Evolutionary conservation across 192 early-diverging fungal species (phyloP).

Genomic region (Lobulomyces angularis): DNA sequence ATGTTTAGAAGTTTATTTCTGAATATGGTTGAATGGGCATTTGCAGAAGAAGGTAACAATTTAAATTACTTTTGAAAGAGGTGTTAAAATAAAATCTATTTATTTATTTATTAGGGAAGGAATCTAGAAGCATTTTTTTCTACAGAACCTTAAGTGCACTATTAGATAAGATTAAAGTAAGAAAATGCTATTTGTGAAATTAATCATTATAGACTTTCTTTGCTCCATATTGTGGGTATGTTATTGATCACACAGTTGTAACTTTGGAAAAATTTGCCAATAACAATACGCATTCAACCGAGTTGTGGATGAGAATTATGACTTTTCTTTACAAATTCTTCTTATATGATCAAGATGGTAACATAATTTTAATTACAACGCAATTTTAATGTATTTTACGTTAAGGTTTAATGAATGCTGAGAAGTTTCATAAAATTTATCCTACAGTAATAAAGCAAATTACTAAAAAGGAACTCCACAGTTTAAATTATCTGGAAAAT

Average conservation of each 20-base stretch:
- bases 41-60: too few species aligned
- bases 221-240: conserved; percentile 65
- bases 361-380: too few species aligned
- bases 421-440: conserved; percentile 62
- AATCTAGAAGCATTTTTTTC: too few species aligned
- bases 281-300: conserved; percentile 16
- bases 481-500: conserved; percentile 24
- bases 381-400: conserved; percentile 11
- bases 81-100: too few species aligned
- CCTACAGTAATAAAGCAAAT: conserved; percentile 66
- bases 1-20: conserved; percentile 90
- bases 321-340: conserved; percentile 47
- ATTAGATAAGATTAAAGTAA: conserved; percentile 25
- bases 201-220: conserved; percentile 42
- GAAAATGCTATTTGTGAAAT: conserved; percentile 4
- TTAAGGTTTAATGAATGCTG: conserved; percentile 53
- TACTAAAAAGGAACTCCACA: conserved; percentile 31
- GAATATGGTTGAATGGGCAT: conserved; percentile 69
- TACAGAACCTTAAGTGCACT: conserved; percentile 31
- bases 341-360: conserved; percentile 20
- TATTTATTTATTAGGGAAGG: too few species aligned
- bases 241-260: conserved; percentile 55
- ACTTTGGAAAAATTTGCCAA: conserved; percentile 36
- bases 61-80: too few species aligned
- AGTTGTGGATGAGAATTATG: conserved; percentile 64